phyloP scores from a whole-genome alignment of 805 yeast genomes.

The Candida fluviatilis region DNA sequence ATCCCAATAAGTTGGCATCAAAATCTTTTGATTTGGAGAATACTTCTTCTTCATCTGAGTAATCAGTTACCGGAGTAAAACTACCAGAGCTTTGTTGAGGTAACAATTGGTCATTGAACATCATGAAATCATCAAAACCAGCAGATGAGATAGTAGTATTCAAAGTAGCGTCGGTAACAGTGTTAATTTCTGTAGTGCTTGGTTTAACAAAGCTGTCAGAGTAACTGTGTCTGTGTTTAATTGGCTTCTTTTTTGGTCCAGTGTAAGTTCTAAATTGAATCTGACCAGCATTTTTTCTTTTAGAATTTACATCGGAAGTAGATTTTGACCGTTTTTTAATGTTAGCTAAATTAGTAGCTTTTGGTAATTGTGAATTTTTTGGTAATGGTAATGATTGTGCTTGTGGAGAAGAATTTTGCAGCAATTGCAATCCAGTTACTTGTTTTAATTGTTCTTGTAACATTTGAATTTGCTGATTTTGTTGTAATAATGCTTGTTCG shows the following conservation, averaged over 20 bases:
- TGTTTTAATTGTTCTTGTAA: conserved; percentile 20
- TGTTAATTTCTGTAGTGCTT: conserved; percentile 2
- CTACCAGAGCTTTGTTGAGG: conserved; percentile 6
- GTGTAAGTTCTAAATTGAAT: conserved; percentile 17
- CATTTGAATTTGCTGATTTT: conserved; percentile 20
- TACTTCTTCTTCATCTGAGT: conserved; percentile 16
- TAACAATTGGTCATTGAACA: conserved; percentile 20
- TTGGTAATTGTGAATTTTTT: conserved; percentile 9
- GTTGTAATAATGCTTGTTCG: conserved; percentile 20
- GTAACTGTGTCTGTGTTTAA: conserved; percentile 17
- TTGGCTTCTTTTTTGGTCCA: conserved; percentile 14
- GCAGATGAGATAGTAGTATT: conserved; percentile 6
- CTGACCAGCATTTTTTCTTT: conserved; percentile 11
- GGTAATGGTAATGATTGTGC: conserved; percentile 7
- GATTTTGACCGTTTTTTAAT: conserved; percentile 26
- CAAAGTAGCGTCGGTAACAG: neutral
- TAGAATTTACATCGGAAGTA: conserved; percentile 10
- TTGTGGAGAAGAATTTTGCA: neutral
- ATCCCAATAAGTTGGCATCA: conserved; percentile 8
- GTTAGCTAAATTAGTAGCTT: conserved; percentile 8
- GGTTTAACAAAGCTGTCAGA: conserved; percentile 17
- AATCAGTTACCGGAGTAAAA: conserved; percentile 21
- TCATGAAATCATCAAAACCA: conserved; percentile 28
- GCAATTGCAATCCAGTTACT: conserved; percentile 12
- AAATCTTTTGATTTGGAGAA: conserved; percentile 8